Percentiles rank a stretch among this genome's conserved stretches.
Evolutionary conservation across 169 alveolate species (phyloP).

Genomic region (Toxoplasma gondii): DNA sequence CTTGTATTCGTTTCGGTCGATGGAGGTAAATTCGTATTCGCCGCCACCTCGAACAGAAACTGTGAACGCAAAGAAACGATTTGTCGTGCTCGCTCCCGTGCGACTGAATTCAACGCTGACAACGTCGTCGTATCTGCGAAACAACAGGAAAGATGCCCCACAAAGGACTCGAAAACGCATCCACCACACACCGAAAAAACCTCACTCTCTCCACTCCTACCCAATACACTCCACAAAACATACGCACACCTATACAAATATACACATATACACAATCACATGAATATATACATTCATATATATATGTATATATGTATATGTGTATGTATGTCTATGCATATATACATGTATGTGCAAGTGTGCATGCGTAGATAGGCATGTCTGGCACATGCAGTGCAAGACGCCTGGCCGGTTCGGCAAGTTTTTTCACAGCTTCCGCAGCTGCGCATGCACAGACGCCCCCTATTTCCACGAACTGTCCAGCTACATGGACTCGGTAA

Average conservation of each 20-base stretch:
- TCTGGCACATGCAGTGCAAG: no score
- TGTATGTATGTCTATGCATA: no score
- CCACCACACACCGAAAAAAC: background rate
- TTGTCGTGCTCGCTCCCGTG: conserved; percentile 91
- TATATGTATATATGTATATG: no score
- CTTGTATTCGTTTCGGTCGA: conserved; percentile 91
- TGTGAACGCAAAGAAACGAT: conserved; percentile 93
- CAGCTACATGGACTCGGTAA: no score
- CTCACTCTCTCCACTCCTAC: background rate
- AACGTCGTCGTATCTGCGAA: conserved; percentile 88
- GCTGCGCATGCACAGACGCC: no score
- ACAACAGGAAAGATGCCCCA: background rate
- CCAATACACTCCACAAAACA: background rate
- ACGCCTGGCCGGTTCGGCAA: no score
- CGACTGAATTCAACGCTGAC: conserved; percentile 94
- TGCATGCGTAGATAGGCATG: no score
- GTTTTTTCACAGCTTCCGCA: no score
- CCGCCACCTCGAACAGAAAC: conserved; percentile 88
- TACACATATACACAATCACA: no score
- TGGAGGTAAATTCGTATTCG: conserved; percentile 92
- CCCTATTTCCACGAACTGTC: no score
- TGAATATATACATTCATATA: background rate
- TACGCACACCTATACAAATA: no score
- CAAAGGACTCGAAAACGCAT: background rate
- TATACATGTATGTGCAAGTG: no score